A percentile compares a stretch with the other conserved stretches of the same genome.
These are phyloP conservation scores for Neofusicoccum parvum DNA, from an alignment of 2,329 filamentous ascomycete species.

Conservation along the genomic window DNA sequence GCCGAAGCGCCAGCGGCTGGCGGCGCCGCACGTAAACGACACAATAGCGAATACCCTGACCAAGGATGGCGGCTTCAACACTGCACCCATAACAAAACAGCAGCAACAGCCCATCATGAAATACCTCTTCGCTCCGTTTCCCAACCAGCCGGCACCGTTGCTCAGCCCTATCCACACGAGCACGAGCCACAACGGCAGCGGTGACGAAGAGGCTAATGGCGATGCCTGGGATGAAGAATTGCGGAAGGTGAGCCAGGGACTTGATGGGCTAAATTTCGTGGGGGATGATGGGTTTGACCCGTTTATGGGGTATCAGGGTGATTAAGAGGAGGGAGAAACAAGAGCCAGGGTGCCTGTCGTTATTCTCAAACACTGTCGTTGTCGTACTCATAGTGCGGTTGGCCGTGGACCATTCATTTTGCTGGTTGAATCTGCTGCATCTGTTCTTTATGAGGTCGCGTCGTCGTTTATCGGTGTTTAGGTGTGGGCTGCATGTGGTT, in stretches of 20 bases:
- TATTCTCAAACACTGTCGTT: too few species aligned
- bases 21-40: constrained; percentile 22
- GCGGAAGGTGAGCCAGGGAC: constrained; percentile 23
- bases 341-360: too few species aligned
- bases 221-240: constrained; percentile 23
- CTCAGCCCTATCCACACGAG: constrained; percentile 27
- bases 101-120: constrained; percentile 14
- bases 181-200: constrained; percentile 14
- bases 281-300: constrained; percentile 29
- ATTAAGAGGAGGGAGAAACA: background rate
- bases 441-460: too few species aligned
- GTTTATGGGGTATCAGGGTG: constrained; percentile 27
- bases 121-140: constrained; percentile 28
- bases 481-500: too few species aligned
- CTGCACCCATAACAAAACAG: background rate
- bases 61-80: background rate
- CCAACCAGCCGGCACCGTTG: constrained; percentile 28
- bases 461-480: too few species aligned
- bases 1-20: constrained; percentile 26
- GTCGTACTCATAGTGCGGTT: too few species aligned
- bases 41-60: background rate
- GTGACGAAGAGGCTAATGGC: constrained; percentile 7
- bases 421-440: too few species aligned
- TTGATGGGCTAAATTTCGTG: constrained; percentile 29
- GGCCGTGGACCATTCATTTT: too few species aligned